Evolutionary conservation across 2,329 filamentous ascomycete genomes (phyloP), one percentile per base, ranked within the genome.

Genomic region (Didymella arachidicola): DNA sequence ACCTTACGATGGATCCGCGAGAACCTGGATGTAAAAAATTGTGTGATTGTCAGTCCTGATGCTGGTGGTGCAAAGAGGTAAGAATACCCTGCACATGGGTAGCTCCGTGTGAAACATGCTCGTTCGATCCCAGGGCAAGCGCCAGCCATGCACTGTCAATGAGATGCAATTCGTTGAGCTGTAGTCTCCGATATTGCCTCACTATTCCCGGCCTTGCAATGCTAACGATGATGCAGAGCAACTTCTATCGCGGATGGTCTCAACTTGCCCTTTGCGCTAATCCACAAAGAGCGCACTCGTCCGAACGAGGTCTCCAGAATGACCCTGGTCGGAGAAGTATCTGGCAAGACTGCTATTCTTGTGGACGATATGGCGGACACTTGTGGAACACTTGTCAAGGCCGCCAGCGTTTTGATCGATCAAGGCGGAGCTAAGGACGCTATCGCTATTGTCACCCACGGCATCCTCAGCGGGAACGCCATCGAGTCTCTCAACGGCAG

Each of bases 311-410:
- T 97, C 61, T 92, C 90, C 10, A 89, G 92, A 70, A 96, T 97
- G 92, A 91, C 93, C 0, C 89, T 99, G n/a, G 94, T 98, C 49
- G 95, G 95, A 66, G 93, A 96, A 66, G 95, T 98, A 45, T 86
- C 88, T 66, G 91, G 91, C 80, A 95, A 95, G 81, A 89, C 94
- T 29, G 94, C 94, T 60, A 97, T 99, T 73, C 88, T 99, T 47
- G 94, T 99, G 46, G 94, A 98, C 76, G 94, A 98, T 76, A 97
- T 98, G 92, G 93, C 93, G 30, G 94, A 98, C 75, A 97, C 94
- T 4, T 97, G 93, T 77, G 93, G 93, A 67, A 97, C 92, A 1
- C 82, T 91, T 12, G 87, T 84, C 77, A 98, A 98, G 81, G 95
- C 93, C 2, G 95, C 94, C 16, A 89, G 92, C 57, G 94, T 93